phyloP scores from a whole-genome alignment of 768 basidiomycete genomes.

The Agaricus subrufescens region DNA sequence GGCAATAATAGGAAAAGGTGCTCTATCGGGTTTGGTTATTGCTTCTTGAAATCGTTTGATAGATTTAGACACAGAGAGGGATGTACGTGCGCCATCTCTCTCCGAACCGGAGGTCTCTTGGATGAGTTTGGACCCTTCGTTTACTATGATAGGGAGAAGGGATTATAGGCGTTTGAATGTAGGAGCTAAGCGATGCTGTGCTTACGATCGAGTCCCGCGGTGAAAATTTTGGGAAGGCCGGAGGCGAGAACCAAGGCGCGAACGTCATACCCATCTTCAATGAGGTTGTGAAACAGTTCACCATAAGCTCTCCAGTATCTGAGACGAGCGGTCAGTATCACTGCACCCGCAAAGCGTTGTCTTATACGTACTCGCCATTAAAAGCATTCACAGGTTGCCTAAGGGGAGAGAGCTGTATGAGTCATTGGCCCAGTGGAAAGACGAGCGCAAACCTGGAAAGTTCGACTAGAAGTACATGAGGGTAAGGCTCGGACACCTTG shows the following conservation, averaged over 20 bases:
- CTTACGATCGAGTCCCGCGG: conserved; percentile 79
- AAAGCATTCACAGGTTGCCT: conserved; percentile 71
- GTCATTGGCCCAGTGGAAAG: not conserved
- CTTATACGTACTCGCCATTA: conserved; percentile 34
- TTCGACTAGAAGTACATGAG: conserved; percentile 42
- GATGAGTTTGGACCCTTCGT: conserved; percentile 23
- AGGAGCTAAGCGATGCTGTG: not conserved
- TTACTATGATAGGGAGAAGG: conserved; percentile 18
- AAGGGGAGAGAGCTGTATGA: not conserved
- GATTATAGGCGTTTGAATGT: not conserved
- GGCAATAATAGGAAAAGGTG: conserved; percentile 76
- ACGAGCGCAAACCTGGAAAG: conserved; percentile 33
- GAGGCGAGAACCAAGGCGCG: conserved; percentile 75
- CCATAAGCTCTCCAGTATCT: conserved; percentile 77
- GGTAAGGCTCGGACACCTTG: conserved; percentile 40
- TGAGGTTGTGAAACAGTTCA: conserved; percentile 52
- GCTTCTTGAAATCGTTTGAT: conserved; percentile 63
- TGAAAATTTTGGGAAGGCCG: conserved; percentile 65
- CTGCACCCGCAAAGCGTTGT: not conserved
- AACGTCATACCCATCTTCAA: conserved; percentile 44
- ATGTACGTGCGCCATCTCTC: conserved; percentile 48
- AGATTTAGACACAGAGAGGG: conserved; percentile 41
- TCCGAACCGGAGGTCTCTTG: conserved; percentile 16
- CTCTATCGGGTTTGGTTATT: conserved; percentile 63
- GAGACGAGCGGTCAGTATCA: not conserved